Percentiles rank a stretch among this genome's conserved stretches.
Conservation (phyloP, 2,329 filamentous ascomycete species). For the Ophiostoma fasciatum region DNA sequence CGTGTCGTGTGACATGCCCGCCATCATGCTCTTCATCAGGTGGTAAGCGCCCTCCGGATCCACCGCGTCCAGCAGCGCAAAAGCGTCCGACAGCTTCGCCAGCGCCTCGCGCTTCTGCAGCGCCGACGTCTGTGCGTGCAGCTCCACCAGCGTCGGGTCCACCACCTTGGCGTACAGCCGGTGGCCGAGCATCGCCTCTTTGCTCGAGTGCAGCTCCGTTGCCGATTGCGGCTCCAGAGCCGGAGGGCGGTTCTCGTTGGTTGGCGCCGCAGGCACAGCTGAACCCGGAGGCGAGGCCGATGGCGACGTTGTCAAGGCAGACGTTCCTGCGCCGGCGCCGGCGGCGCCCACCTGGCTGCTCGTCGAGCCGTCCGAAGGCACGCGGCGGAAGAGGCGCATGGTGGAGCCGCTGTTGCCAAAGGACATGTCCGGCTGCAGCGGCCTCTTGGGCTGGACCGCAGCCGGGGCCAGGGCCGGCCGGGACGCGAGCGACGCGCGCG, state of each 20-base stretch:
- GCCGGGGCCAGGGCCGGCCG: conserved; percentile 27
- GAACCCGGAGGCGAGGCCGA: conserved; percentile 23
- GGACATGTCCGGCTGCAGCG: conserved; percentile 76
- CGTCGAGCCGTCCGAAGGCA: conserved; percentile 53
- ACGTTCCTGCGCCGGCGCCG: no score
- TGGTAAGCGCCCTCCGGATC: conserved; percentile 87
- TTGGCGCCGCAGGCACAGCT: conserved; percentile 12
- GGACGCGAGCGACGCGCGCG: conserved; percentile 8
- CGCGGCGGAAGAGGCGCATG: conserved; percentile 78
- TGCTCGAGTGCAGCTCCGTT: conserved; percentile 50
- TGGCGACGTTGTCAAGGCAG: no score
- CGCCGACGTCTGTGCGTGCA: conserved; percentile 61
- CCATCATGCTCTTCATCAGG: conserved; percentile 61
- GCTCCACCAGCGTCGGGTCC: conserved; percentile 70
- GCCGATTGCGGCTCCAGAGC: conserved; percentile 14
- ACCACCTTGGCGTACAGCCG: conserved; percentile 69
- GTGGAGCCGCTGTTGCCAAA: conserved; percentile 91
- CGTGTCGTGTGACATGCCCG: conserved; percentile 54
- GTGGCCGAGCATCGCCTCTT: conserved; percentile 71
- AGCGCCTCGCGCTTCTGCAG: conserved; percentile 66
- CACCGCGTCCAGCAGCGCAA: conserved; percentile 66
- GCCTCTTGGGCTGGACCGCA: conserved; percentile 46
- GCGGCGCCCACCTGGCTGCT: no score
- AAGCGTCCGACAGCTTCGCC: conserved; percentile 70
- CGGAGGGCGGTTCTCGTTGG: conserved; percentile 51